Base-by-base conservation (phyloP, 2,329 filamentous ascomycete species). In the Penicillium sp. region DNA sequence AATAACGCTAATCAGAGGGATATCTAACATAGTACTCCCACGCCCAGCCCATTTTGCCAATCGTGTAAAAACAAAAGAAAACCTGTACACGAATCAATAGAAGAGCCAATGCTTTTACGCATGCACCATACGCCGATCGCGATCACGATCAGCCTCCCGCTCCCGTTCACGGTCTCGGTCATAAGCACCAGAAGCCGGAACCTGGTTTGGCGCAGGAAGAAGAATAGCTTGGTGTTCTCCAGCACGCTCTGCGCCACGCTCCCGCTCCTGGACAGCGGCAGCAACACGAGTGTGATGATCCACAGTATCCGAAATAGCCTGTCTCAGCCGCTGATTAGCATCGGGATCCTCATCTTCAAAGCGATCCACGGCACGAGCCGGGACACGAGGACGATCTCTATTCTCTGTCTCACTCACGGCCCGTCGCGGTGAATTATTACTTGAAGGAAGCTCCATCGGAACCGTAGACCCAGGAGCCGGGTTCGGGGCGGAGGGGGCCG, bases 301-400 rank as follows among this genome's bases (percentile, higher is more conserved):
- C 10, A 77, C 72, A 2, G 76, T 78, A 53, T 78, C 76, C 55
- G 75, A 62, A 38, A 78, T 78, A 21, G 76, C 76, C 59, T 77
- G 75, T 65, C 76, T 75, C 36, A 78, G 61, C 2, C 74, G 68
- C 54, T 75, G 72, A 53, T 74, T 76, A 29, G 73, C 72, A 58
- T 76, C 76, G 2, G 71, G 71, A 31, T 71, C 75, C 33, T 75
- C 73, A 23, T 74, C 72, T 19, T 75, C 71, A 7, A 65, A 6
- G 21, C 55, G 55, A 45, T 29, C 42, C 2, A 19, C 10, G 10
- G 4, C 19, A 54, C 44, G 53, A n/a, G 27, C 8, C 8, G 36
- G 29, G 7, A 4, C 4, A 41, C 42, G 35, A 17, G 42, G 36
- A 13, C 50, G 60, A 6, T 58, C 63, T 45, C 64, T 56, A 2